Conservation (phyloP, 495 filamentous ascomycete genomes). For the Friedmanniomyces simplex region DNA sequence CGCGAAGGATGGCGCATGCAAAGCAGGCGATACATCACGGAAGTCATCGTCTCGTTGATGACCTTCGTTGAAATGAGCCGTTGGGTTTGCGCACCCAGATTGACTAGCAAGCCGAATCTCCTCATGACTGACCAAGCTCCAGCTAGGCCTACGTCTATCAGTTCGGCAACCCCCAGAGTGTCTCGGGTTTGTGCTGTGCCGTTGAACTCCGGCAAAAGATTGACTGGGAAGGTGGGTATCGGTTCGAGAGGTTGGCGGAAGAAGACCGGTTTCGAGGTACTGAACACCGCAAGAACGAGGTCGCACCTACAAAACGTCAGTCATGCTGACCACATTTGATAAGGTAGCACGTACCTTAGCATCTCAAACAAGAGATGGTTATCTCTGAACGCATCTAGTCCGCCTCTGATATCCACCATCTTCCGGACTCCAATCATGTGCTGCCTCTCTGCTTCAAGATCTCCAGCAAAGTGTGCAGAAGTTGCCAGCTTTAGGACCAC, state of each 20-base stretch:
- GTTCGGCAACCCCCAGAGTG: background rate
- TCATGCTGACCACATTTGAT: background rate
- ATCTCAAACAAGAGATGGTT: conserved; percentile 1
- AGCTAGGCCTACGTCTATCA: conserved; percentile 21
- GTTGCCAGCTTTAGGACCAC: conserved; percentile 3
- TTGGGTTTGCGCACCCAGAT: conserved; percentile 24
- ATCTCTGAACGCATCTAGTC: background rate
- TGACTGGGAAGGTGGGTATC: background rate
- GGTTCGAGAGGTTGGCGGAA: conserved; percentile 6
- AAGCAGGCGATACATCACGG: conserved; percentile 37
- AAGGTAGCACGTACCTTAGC: background rate
- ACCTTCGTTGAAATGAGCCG: conserved; percentile 24
- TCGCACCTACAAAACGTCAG: background rate
- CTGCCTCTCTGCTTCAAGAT: background rate
- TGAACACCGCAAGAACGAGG: background rate
- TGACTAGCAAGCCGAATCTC: conserved; percentile 32
- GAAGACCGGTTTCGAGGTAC: background rate
- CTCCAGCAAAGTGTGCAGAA: conserved; percentile 3
- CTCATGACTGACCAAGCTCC: conserved; percentile 29
- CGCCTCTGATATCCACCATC: conserved; percentile 3
- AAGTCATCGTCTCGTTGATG: conserved; percentile 32
- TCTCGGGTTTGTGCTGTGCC: background rate
- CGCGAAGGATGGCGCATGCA: conserved; percentile 23
- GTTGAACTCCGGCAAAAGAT: background rate
- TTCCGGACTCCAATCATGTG: conserved; percentile 4